Evolutionary conservation across 2,329 filamentous ascomycete species (phyloP).

Genomic region (Diplocarpon mali): DNA sequence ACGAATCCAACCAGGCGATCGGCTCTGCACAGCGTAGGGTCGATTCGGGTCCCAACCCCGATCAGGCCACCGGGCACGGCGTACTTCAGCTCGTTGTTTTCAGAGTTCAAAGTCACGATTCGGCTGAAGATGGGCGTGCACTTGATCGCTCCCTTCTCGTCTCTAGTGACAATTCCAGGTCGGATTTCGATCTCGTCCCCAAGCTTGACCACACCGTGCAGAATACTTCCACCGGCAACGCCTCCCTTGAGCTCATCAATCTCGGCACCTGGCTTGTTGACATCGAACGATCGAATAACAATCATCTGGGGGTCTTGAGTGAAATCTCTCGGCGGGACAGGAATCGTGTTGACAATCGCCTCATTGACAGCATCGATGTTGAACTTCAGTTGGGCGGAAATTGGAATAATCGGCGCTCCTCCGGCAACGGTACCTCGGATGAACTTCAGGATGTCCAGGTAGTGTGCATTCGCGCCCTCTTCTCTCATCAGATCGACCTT

Average conservation of each 20-base stretch:
- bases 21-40: conserved; percentile 94
- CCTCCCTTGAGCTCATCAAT: conserved; percentile 98
- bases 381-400: conserved; percentile 96
- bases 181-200: conserved; percentile 98
- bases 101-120: conserved; percentile 89
- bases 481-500: conserved; percentile 98
- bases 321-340: conserved; percentile 85
- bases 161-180: conserved; percentile 94
- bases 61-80: conserved; percentile 96
- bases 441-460: conserved; percentile 96
- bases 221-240: conserved; percentile 92
- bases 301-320: conserved; percentile 93
- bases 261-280: conserved; percentile 98
- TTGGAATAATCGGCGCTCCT: conserved; percentile 89
- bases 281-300: conserved; percentile 96
- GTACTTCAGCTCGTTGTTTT: conserved; percentile 97
- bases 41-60: conserved; percentile 94
- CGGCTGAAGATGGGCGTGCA: conserved; percentile 96
- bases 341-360: conserved; percentile 89
- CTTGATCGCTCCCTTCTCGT: conserved; percentile 85
- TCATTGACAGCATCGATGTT: conserved; percentile 99
- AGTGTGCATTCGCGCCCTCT: conserved; percentile 86
- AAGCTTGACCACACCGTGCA: conserved; percentile 93
- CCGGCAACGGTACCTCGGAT: conserved; percentile 95
- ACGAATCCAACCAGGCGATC: conserved; percentile 99